These are phyloP conservation scores for Senecio squalidus DNA, from an alignment of 140 eudicot genomes.

Conservation along the genomic window DNA sequence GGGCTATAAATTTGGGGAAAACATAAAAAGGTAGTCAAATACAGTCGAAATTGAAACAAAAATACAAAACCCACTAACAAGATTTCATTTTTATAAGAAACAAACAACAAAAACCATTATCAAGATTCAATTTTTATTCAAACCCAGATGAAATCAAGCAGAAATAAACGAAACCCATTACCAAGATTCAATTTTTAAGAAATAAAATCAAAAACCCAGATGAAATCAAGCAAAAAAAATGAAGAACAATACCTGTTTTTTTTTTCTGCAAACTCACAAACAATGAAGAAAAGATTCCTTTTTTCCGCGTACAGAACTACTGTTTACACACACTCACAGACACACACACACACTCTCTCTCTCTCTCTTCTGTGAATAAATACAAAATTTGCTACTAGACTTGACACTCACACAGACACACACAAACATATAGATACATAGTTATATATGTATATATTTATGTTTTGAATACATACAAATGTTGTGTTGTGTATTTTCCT, in stretches of 20 bases:
- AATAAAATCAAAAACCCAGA: background rate
- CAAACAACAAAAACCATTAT: constrained; percentile 13
- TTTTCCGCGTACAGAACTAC: constrained; percentile 16
- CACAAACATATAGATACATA: background rate
- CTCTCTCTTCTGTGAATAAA: constrained; percentile 20
- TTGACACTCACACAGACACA: constrained; percentile 10
- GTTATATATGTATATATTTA: background rate
- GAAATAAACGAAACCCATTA: background rate
- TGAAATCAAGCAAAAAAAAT: constrained; percentile 9
- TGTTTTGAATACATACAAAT: constrained; percentile 27
- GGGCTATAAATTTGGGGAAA: constrained; percentile 18
- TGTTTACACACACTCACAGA: constrained; percentile 13
- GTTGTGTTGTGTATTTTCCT: constrained; percentile 18
- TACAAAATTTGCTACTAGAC: constrained; percentile 21
- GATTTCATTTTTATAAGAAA: background rate
- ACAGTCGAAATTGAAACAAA: constrained; percentile 1
- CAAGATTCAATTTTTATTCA: constrained; percentile 6
- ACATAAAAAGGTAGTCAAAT: background rate
- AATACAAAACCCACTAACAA: constrained; percentile 22
- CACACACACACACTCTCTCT: constrained; percentile 14
- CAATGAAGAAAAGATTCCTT: constrained; percentile 21
- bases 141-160: constrained; percentile 25
- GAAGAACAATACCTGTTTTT: constrained; percentile 6
- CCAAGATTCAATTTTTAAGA: background rate
- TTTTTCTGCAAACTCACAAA: constrained; percentile 17